Evolutionary conservation across 495 filamentous ascomycete genomes (phyloP), one percentile per base, ranked within the genome.

Genomic region (Trichoderma asperelloides): DNA sequence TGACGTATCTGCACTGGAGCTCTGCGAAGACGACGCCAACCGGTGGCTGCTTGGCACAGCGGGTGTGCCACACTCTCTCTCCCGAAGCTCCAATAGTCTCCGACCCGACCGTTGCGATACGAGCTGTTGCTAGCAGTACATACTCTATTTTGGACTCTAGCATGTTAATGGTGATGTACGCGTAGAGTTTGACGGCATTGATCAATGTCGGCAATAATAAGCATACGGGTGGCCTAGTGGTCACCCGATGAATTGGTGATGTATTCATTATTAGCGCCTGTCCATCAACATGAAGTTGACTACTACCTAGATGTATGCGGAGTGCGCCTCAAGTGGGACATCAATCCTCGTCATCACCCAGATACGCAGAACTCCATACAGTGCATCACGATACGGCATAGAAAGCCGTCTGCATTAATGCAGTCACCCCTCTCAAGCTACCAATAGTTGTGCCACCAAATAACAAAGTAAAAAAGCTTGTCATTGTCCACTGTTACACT

Each of bases 81-180:
- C 16, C 55, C 55, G 55, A 60, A 12, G 55, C 55, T 60, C 55
- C 55, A 60, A 60, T 60, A 60, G 55, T 60, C 8, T 30, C 23
- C 55, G 55, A 60, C 28, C 55, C 55, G 16, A 30, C 12, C 28
- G 23, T 28, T 30, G 55, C 25, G 55, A 60, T 60, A 60, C 55
- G 55, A 60, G 55, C 33, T 37, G 33, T 37, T 37, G 5, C 33
- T 37, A 37, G 33, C 33, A 37, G 33, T 37, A 37, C 33, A 37
- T 37, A 37, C 33, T 37, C 43, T 18, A n/a, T 11, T 15, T n/a
- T 47, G n/a, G 28, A 60, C 25, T 60, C 12, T 60, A 27, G 16
- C 55, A 15, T 30, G 7, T 2, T 9, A 18, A 27, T 13, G 43
- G n/a, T 15, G n/a, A 47, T 47, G 25, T 30, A 30, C 55, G 23